phyloP scores from a whole-genome alignment of 2,329 filamentous ascomycete genomes.

The Colletotrichum cuscutae region DNA sequence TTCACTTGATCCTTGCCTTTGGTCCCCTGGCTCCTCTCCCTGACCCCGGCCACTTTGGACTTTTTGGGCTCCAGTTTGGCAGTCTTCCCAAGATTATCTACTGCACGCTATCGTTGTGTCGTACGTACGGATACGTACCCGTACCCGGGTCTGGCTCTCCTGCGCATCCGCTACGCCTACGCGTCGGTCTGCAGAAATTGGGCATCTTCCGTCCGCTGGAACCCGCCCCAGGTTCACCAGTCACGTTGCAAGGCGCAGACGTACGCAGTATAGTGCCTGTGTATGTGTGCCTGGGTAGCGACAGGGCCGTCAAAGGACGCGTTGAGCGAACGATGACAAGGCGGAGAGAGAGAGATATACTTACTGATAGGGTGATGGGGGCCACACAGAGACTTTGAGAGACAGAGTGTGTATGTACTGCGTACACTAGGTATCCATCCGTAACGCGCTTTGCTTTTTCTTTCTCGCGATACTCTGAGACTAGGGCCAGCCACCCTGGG shows the following conservation, averaged over 20 bases:
- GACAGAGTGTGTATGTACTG: not conserved
- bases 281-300: not conserved
- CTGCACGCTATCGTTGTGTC: constrained; percentile 10
- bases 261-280: constrained; percentile 8
- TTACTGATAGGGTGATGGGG: not conserved
- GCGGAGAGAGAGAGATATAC: not conserved
- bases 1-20: not conserved
- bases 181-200: constrained; percentile 14
- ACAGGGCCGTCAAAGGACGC: not conserved
- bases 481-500: constrained; percentile 31
- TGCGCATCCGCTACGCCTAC: not conserved
- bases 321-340: not conserved
- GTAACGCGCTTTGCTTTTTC: constrained; percentile 28
- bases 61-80: not conserved
- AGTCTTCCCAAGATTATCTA: constrained; percentile 13
- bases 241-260: not conserved
- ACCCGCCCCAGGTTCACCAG: not conserved
- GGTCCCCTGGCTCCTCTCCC: not conserved
- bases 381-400: not conserved
- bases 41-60: not conserved
- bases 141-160: not conserved
- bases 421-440: not conserved
- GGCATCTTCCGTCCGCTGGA: not conserved
- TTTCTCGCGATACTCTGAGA: constrained; percentile 26
- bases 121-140: constrained; percentile 4